A percentile compares a stretch with the other conserved stretches of the same genome.
phyloP scores from a whole-genome alignment of 1,139 yeast species.

The Hyphopichia fennica region DNA sequence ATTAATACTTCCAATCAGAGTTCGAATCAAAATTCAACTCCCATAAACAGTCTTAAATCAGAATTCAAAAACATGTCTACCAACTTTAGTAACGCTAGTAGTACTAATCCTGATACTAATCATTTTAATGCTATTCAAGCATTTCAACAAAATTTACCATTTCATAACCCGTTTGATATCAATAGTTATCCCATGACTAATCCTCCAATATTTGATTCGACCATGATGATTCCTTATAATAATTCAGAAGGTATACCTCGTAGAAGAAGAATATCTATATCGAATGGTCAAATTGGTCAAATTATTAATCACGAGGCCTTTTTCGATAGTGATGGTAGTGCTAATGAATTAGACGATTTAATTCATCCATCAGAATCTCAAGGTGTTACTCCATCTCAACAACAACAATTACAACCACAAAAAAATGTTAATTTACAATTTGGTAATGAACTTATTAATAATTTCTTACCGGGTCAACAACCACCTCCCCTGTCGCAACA shows the following conservation, averaged over 20 bases:
- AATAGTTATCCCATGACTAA: slow-evolving; percentile 60
- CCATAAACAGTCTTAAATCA: not conserved
- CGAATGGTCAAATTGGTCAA: slow-evolving; percentile 80
- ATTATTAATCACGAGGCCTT: slow-evolving; percentile 50
- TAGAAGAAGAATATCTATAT: slow-evolving; percentile 66
- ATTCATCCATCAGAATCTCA: slow-evolving; percentile 2
- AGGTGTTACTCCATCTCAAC: slow-evolving; percentile 9
- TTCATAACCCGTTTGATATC: slow-evolving; percentile 41
- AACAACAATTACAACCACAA: slow-evolving; percentile 11
- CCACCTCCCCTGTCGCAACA: too few relatives aligned
- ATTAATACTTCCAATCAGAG: not conserved
- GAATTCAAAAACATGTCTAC: not conserved
- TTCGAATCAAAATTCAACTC: not conserved
- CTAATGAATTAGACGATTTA: slow-evolving; percentile 13
- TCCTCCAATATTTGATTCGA: slow-evolving; percentile 63
- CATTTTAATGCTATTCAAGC: slow-evolving; percentile 1
- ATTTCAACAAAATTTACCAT: slow-evolving; percentile 1
- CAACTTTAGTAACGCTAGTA: not conserved
- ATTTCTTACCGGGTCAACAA: not conserved
- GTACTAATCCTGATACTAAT: not conserved
- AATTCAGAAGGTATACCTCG: slow-evolving; percentile 45
- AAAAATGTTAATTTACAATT: slow-evolving; percentile 6
- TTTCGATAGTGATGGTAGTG: slow-evolving; percentile 24
- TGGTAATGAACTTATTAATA: slow-evolving; percentile 6
- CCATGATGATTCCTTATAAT: slow-evolving; percentile 43